phyloP scores from a whole-genome alignment of 768 basidiomycete genomes.

The Lentinula boryana region DNA sequence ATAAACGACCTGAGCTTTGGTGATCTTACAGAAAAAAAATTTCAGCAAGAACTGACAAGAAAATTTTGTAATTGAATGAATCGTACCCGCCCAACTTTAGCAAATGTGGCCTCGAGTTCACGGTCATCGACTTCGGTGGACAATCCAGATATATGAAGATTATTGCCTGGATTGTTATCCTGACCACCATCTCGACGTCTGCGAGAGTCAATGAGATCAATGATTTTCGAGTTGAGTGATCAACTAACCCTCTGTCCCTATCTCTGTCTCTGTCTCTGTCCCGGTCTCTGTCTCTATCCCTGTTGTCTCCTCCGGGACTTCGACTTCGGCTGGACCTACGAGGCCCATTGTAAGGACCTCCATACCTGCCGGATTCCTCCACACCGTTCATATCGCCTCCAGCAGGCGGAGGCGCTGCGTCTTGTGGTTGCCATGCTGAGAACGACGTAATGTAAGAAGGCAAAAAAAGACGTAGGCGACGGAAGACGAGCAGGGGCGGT shows the following conservation, averaged over 20 bases:
- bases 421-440: conserved; percentile 82
- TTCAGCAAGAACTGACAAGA: neutral
- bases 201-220: conserved; percentile 19
- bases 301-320: conserved; percentile 41
- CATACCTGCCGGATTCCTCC: conserved; percentile 35
- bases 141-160: conserved; percentile 56
- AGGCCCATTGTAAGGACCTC: conserved; percentile 19
- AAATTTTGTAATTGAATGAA: neutral
- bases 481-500: neutral
- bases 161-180: conserved; percentile 56
- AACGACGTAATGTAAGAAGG: conserved; percentile 28
- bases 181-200: conserved; percentile 36
- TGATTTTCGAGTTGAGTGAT: conserved; percentile 7
- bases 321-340: conserved; percentile 74
- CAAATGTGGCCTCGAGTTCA: conserved; percentile 84
- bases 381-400: conserved; percentile 62
- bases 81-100: conserved; percentile 80
- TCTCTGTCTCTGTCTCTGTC: conserved; percentile 14
- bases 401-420: conserved; percentile 59
- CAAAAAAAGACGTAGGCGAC: conserved; percentile 10
- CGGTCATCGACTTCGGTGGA: conserved; percentile 64
- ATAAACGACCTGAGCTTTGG: conserved; percentile 67
- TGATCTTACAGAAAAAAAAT: conserved; percentile 40
- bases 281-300: neutral
- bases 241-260: conserved; percentile 48